Evolutionary conservation across 331 rosid species (phyloP), one percentile per base, ranked within the genome.

Genomic region (Stylosanthes scabra): DNA sequence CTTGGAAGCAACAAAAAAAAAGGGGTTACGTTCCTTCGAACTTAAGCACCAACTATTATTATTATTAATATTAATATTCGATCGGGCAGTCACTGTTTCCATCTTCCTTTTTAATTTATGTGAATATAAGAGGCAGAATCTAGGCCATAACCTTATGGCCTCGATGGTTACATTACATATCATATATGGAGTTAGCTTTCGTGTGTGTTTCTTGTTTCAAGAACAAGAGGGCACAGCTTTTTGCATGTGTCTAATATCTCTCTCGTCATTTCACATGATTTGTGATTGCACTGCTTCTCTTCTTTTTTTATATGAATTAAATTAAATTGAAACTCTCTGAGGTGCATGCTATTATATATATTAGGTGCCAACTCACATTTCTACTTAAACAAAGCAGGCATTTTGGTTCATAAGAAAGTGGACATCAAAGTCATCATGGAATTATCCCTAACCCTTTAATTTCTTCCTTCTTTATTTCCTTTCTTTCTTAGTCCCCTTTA

Each of bases 191-290:
- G 41, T 57, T 57, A 78, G 57, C 76, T 39, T 63, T 77, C 57
- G 13, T 47, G 57, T 50, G 11, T 75, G 77, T 76, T 67, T 77
- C 76, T 72, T 75, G 81, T 84, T 84, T 78, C 85, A 76, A 81
- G 67, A 83, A 80, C 87, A 85, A 63, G 76, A 63, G 76, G 76
- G 83, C 78, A 59, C 73, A 31, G 71, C 67, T 69, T 85, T 72
- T 70, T 51, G 45, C 59, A 63, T 81, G 63, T 37, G 54, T 79
- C 72, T 69, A 78, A 31, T 31, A 59, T 63, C 77, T 78, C 41
- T 58, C 55, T 52, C 62, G 84, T 86, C 84, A 72, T 83, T 81
- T 86, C 86, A 79, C 70, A 68, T 85, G 76, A 82, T 78, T 80
- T 66, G 81, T 76, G 68, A 42, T 70, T 59, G 13, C 37, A 31